A percentile compares a stretch with the other conserved stretches of the same genome.
phyloP scores from a whole-genome alignment of 2,329 filamentous ascomycete species.

The Ceratocystis diversiconidia region DNA sequence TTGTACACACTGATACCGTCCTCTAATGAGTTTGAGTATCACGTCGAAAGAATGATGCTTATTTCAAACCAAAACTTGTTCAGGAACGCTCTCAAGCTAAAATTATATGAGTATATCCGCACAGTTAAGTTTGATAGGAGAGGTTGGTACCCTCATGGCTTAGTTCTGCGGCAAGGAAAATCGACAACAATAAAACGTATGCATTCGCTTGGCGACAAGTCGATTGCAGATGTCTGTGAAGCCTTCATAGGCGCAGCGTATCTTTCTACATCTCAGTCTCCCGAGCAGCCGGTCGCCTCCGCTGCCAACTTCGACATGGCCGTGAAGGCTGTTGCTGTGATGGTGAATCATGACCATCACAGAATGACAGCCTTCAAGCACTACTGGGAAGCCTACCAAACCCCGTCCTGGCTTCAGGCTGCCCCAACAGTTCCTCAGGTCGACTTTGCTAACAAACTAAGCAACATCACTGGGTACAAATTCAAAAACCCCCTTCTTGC shows the following conservation, averaged over 20 bases:
- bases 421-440: slow-evolving; percentile 50
- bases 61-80: slow-evolving; percentile 87
- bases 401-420: slow-evolving; percentile 56
- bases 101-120: slow-evolving; percentile 61
- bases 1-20: slow-evolving; percentile 64
- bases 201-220: slow-evolving; percentile 72
- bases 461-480: slow-evolving; percentile 39
- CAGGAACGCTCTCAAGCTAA: slow-evolving; percentile 54
- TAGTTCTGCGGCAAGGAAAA: slow-evolving; percentile 63
- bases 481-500: slow-evolving; percentile 67
- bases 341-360: slow-evolving; percentile 60
- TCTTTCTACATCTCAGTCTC: slow-evolving; percentile 32
- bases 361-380: slow-evolving; percentile 54
- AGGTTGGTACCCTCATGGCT: slow-evolving; percentile 74
- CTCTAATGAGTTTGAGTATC: slow-evolving; percentile 71
- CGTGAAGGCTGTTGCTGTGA: slow-evolving; percentile 47
- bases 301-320: slow-evolving; percentile 38
- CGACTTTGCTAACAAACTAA: slow-evolving; percentile 52
- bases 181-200: slow-evolving; percentile 30
- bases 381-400: slow-evolving; percentile 54
- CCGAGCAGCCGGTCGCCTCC: slow-evolving; percentile 26
- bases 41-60: slow-evolving; percentile 79
- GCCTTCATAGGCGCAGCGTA: slow-evolving; percentile 82
- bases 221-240: slow-evolving; percentile 86
- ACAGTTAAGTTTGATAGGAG: slow-evolving; percentile 70